phyloP scores from a whole-genome alignment of 805 yeast genomes.

The Candida oleophila region DNA sequence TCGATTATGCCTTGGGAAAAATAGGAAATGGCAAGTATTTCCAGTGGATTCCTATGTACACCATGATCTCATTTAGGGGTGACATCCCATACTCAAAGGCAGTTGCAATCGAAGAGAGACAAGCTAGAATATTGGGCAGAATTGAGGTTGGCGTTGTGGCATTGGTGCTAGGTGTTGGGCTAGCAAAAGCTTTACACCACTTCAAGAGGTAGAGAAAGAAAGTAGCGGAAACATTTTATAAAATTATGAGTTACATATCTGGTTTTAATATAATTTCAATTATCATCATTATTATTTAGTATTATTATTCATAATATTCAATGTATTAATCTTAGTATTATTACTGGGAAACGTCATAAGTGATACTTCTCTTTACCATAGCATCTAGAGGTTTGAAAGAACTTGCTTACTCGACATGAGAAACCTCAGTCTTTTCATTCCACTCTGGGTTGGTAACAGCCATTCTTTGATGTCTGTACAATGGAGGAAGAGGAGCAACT shows the following conservation, averaged over 20 bases:
- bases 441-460: conserved; percentile 62
- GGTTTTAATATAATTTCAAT: background rate
- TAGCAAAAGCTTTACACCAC: conserved; percentile 1
- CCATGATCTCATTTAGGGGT: conserved; percentile 87
- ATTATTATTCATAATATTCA: background rate
- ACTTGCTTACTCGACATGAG: conserved; percentile 51
- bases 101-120: conserved; percentile 52
- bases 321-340: background rate
- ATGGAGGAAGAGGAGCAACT: conserved; percentile 51
- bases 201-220: background rate
- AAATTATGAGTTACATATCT: background rate
- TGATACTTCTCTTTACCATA: too few species aligned
- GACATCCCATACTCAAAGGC: conserved; percentile 80
- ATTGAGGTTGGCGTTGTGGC: conserved; percentile 19
- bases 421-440: conserved; percentile 57
- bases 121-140: conserved; percentile 46
- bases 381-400: too few species aligned
- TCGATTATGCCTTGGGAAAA: conserved; percentile 66
- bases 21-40: conserved; percentile 45
- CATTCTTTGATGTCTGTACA: conserved; percentile 56
- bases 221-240: background rate
- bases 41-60: conserved; percentile 80
- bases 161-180: background rate
- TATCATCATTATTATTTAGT: background rate
- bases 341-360: background rate